Evolutionary conservation across 768 basidiomycete species (phyloP), one percentile per base, ranked within the genome.

Genomic region (Phylloporus rhodoxanthus): DNA sequence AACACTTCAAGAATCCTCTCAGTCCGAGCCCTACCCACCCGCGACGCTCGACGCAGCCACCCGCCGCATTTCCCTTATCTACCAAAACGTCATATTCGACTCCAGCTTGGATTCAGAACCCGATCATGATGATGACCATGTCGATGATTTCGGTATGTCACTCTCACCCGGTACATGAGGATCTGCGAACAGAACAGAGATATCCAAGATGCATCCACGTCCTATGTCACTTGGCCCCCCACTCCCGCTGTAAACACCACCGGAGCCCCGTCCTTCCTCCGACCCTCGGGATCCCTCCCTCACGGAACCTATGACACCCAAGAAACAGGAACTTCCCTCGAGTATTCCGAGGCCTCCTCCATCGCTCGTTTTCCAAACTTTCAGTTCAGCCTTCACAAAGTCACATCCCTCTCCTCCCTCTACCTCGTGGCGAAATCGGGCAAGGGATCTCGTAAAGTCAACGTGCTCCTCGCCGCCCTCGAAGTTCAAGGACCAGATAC

Each of bases 401-500:
- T 90, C 17, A 75, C 78, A 0, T 68, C 80, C 2, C 69, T 90
- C 2, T 68, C 77, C 2, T 50, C 64, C 13, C 60, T 76, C 60
- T 23, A 59, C 72, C 15, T 53, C 0, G 52, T 53, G 29, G 58
- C 62, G 14, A 50, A 59, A 47, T 65, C 67, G 28, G 57, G 65
- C 15, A 71, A 62, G 53, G 70, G 70, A 8, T 72, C 75, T 29
- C 66, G 62, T n/a, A 83, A 82, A 57, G 72, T 82, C 19, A 76
- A 72, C 36, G 50, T 84, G 8, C 73, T 91, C 6, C 72, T 85
- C 5, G 87, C 83, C 5, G 76, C 78, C 8, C 69, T 91, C 50
- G 89, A 91, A 63, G 76, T 87, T 13, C 87, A 90, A 44, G 87
- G 87, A 0, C 89, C 87, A 0, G 83, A 87, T 55, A 68, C 72